Evolutionary conservation across 352 stramenopile genomes (phyloP).

Genomic region (Pythium rhizo-oryzae): DNA sequence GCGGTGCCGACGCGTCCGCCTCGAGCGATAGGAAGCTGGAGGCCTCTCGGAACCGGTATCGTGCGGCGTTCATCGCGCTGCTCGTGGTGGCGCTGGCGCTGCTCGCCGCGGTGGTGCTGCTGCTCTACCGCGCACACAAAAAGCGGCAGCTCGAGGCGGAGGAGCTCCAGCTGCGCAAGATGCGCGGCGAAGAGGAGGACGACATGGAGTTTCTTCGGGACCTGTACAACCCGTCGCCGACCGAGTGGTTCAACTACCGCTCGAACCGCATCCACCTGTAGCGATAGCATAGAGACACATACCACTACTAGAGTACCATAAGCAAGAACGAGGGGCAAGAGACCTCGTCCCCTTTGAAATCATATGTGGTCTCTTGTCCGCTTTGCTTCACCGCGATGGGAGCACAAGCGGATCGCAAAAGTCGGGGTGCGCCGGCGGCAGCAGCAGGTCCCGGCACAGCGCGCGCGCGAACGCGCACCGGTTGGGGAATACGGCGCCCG

Average conservation of each 20-base stretch:
- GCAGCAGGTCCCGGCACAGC: constrained; percentile 9
- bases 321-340: not conserved
- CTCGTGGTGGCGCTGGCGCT: constrained; percentile 25
- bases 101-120: constrained; percentile 8
- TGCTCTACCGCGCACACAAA: constrained; percentile 22
- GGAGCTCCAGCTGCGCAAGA: constrained; percentile 23
- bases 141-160: constrained; percentile 20
- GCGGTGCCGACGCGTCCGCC: not conserved
- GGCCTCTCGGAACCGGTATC: constrained; percentile 18
- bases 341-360: not conserved
- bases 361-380: not conserved
- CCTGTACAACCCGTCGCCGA: constrained; percentile 29
- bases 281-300: too few species aligned
- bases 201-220: constrained; percentile 31
- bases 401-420: constrained; percentile 14
- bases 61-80: constrained; percentile 24
- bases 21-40: not conserved
- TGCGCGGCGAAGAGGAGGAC: constrained; percentile 28
- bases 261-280: constrained; percentile 33
- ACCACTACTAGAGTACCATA: not conserved
- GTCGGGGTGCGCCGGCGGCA: not conserved
- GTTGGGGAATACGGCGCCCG: constrained; percentile 40
- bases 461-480: constrained; percentile 26
- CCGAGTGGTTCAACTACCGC: constrained; percentile 34
- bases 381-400: not conserved